Conservation (phyloP, 352 stramenopile species). For the Halophytophthora polymorphica region DNA sequence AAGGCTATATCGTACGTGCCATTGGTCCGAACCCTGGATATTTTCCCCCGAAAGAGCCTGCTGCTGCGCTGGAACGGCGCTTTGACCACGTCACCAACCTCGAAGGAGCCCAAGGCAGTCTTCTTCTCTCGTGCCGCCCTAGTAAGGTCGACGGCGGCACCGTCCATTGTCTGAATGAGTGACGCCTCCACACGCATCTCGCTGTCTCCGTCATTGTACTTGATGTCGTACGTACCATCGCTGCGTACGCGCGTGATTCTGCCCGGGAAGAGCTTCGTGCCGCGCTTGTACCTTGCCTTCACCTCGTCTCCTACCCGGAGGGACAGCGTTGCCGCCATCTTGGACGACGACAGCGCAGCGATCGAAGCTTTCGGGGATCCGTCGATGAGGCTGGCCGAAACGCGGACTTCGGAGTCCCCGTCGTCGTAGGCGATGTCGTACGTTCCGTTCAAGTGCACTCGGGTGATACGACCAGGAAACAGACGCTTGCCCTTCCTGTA, state of each 20-base stretch:
- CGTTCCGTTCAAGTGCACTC: constrained; percentile 33
- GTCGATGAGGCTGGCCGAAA: constrained; percentile 1
- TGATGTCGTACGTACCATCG: constrained; percentile 67
- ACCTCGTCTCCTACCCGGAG: constrained; percentile 1
- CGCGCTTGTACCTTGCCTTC: constrained; percentile 53
- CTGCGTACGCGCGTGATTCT: constrained; percentile 52
- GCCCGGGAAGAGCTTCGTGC: constrained; percentile 54
- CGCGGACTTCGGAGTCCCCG: constrained; percentile 23
- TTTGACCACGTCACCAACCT: constrained; percentile 51
- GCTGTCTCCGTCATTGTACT: constrained; percentile 55
- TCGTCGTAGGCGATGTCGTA: constrained; percentile 58
- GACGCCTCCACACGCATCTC: constrained; percentile 30
- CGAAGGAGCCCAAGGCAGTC: constrained; percentile 5
- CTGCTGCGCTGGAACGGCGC: constrained; percentile 37
- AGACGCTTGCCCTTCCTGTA: constrained; percentile 18
- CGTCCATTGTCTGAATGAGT: constrained; percentile 22
- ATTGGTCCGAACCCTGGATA: constrained; percentile 35
- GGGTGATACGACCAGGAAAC: constrained; percentile 30
- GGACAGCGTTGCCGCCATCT: not conserved
- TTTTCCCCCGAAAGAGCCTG: constrained; percentile 39
- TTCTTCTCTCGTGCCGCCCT: constrained; percentile 29
- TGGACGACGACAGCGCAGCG: not conserved
- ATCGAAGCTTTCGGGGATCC: constrained; percentile 12
- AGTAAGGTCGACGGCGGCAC: constrained; percentile 17
- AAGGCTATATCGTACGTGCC: constrained; percentile 50